Base-by-base conservation (phyloP, 345 rosid genomes). In the Eucalyptus globulus region DNA sequence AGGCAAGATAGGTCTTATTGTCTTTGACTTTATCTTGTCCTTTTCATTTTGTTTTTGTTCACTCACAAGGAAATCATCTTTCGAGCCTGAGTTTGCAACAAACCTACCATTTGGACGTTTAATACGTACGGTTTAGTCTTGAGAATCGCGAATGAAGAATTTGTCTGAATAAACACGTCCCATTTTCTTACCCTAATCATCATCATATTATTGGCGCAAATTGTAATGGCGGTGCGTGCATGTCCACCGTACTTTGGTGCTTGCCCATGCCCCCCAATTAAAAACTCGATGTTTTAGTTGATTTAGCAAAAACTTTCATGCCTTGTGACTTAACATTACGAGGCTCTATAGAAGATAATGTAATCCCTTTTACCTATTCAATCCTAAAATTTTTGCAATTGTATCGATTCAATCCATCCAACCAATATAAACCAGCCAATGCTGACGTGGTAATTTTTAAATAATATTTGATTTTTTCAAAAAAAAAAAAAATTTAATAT, bases 1-100 rank as follows among this genome's bases (percentile, higher is more conserved):
- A 14, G 37, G 11, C 76, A 4, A 65, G 76, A 2, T 65, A 65
- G 37, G 37, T n/a, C 76, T 31, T 69, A 16, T 4, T 65, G 76
- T 65, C 37, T 14, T 65, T 65, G 76, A 65, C 21, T 65, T 15
- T 15, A 65, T 65, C 17, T 62, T 62, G 69, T 62, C 31, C 69
- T n/a, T 24, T 62, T 62, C 11, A n/a, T n/a, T n/a, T 67, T 17
- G 21, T n/a, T 65, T 65, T 65, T 4, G 0, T n/a, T 65, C 6
- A 14, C 76, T n/a, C 76, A 15, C 76, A n/a, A 14, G 21, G 11
- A 1, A 65, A 65, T 65, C 76, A 14, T 65, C 80, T 15, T 31
- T 5, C 22, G 43, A 31, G 24, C 11, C 7, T 9, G 43, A 4
- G 0, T 31, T 31, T 0, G 12, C 5, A 21, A 69, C 80, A 69